phyloP scores from a whole-genome alignment of 2,329 filamentous ascomycete species.

The Hymenoscyphus occultus region DNA sequence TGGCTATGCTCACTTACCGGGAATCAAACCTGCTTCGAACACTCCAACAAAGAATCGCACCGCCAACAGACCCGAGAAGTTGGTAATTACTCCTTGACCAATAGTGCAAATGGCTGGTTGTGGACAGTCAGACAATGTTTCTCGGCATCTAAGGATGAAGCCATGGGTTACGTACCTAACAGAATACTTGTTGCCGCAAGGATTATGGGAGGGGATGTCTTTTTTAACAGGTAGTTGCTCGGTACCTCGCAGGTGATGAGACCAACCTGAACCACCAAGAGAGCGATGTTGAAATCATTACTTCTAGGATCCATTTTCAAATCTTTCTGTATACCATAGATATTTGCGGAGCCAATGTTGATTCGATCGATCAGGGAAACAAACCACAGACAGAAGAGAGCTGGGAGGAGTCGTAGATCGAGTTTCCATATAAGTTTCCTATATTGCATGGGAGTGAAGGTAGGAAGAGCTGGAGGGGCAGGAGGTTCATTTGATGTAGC shows the following conservation, averaged over 20 bases:
- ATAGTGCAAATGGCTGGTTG: constrained; percentile 11
- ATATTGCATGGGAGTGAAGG: constrained; percentile 8
- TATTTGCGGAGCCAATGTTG: constrained; percentile 14
- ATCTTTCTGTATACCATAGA: constrained; percentile 12
- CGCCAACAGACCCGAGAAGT: constrained; percentile 10
- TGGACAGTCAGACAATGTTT: background rate
- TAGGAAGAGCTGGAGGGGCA: background rate
- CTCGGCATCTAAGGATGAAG: background rate
- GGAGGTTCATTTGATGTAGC: background rate
- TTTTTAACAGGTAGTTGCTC: constrained; percentile 12
- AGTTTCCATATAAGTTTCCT: constrained; percentile 16
- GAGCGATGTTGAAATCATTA: constrained; percentile 12
- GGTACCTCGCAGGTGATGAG: constrained; percentile 13
- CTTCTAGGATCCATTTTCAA: constrained; percentile 13
- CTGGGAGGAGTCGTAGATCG: constrained; percentile 10
- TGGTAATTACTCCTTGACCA: constrained; percentile 9
- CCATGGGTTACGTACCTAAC: constrained; percentile 7
- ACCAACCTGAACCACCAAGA: constrained; percentile 9
- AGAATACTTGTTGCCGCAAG: constrained; percentile 13
- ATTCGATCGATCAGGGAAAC: constrained; percentile 13
- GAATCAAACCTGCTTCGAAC: constrained; percentile 47
- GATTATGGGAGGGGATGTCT: constrained; percentile 13
- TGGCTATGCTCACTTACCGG: constrained; percentile 30
- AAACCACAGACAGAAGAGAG: constrained; percentile 13
- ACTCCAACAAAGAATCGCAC: constrained; percentile 42